Evolutionary conservation across 2,329 filamentous ascomycete species (phyloP).

Genomic region (Xylaria sp.): DNA sequence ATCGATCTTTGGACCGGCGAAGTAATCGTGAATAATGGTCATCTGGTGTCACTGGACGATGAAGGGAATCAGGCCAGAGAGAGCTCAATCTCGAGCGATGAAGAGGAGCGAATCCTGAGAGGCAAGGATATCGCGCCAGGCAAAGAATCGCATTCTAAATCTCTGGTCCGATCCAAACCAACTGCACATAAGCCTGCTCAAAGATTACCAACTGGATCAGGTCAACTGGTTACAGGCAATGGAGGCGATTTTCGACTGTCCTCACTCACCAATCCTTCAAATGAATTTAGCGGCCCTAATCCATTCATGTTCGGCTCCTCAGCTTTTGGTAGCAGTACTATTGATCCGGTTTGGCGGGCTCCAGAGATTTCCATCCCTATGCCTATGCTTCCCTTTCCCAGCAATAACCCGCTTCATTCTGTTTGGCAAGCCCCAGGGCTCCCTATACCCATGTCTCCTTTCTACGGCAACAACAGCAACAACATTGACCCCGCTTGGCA

Average conservation of each 20-base stretch:
- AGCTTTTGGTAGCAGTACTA: conserved; percentile 17
- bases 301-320: conserved; percentile 26
- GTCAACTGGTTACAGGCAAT: conserved; percentile 2
- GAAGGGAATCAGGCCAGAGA: conserved; percentile 41
- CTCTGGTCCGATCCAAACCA: conserved; percentile 13
- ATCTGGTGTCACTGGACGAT: conserved; percentile 60
- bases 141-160: conserved; percentile 17
- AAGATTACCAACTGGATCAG: not conserved
- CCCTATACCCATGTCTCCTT: not conserved
- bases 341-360: conserved; percentile 44
- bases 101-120: conserved; percentile 42
- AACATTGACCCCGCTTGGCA: conserved; percentile 38
- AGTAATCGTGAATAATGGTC: conserved; percentile 89
- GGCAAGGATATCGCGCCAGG: conserved; percentile 30
- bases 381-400: not conserved
- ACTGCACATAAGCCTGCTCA: conserved; percentile 6
- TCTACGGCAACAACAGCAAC: conserved; percentile 19
- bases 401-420: not conserved
- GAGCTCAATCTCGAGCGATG: conserved; percentile 34
- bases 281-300: conserved; percentile 20
- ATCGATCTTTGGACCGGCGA: conserved; percentile 82
- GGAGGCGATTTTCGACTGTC: conserved; percentile 21
- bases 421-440: not conserved
- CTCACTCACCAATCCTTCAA: conserved; percentile 24
- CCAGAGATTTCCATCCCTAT: conserved; percentile 36